A percentile compares a stretch with the other conserved stretches of the same genome.
Evolutionary conservation across 768 basidiomycete genomes (phyloP).

Genomic region (Leucosporidium yakuticum): DNA sequence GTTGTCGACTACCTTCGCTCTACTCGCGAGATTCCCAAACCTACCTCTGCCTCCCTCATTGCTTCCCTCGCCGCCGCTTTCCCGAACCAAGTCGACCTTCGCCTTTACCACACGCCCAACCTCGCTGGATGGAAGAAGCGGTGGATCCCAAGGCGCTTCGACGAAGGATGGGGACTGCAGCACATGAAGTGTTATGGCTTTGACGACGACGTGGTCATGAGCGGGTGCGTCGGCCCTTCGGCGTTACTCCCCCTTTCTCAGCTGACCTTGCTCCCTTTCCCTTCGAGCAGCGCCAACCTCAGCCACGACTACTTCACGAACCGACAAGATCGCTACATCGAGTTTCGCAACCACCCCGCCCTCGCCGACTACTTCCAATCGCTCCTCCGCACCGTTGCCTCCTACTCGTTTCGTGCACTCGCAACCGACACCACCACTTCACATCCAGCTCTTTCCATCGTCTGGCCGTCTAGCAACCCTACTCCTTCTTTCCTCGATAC

Average conservation of each 20-base stretch:
- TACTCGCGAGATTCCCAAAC: slow-evolving; percentile 44
- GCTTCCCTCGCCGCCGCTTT: slow-evolving; percentile 67
- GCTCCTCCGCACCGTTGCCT: slow-evolving; percentile 62
- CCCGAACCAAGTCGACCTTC: slow-evolving; percentile 65
- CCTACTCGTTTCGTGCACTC: slow-evolving; percentile 60
- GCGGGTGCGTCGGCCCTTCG: slow-evolving; percentile 58
- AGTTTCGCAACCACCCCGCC: slow-evolving; percentile 56
- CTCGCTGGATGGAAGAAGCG: slow-evolving; percentile 66
- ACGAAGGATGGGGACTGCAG: slow-evolving; percentile 99
- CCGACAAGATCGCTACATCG: slow-evolving; percentile 89
- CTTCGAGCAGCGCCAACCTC: slow-evolving; percentile 69
- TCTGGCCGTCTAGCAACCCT: slow-evolving; percentile 19
- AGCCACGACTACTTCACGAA: slow-evolving; percentile 89
- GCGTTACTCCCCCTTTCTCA: neutral
- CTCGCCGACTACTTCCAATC: slow-evolving; percentile 78
- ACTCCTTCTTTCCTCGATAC: neutral
- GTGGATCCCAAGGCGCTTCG: slow-evolving; percentile 82
- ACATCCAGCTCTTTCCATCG: slow-evolving; percentile 13
- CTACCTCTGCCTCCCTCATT: slow-evolving; percentile 51
- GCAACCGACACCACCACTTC: slow-evolving; percentile 20
- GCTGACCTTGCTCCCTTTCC: neutral
- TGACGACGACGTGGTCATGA: slow-evolving; percentile 86
- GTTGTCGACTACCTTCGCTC: slow-evolving; percentile 65
- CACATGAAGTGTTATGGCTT: slow-evolving; percentile 93
- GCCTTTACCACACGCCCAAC: slow-evolving; percentile 81